Conservation (phyloP, 1,139 yeast genomes). For the Diutina ranongensis region DNA sequence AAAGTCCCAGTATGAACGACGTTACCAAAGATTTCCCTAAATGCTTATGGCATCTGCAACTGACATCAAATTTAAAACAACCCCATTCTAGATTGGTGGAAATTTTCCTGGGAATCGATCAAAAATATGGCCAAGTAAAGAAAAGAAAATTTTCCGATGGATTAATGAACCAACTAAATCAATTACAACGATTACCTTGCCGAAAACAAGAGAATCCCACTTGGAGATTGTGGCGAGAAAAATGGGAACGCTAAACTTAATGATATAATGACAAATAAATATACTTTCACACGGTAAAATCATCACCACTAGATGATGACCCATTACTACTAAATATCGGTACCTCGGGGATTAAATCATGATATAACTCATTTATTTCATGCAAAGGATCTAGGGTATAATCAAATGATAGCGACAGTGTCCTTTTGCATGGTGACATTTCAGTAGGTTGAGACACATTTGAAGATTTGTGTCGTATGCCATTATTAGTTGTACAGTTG, state of each 20-base stretch:
- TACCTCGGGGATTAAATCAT: too few relatives aligned
- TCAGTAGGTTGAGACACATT: too few relatives aligned
- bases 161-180: background rate
- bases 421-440: too few relatives aligned
- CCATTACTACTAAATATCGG: too few relatives aligned
- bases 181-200: slow-evolving; percentile 1
- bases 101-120: background rate
- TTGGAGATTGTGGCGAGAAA: background rate
- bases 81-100: background rate
- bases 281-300: background rate
- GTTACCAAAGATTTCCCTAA: background rate
- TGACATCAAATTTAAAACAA: background rate
- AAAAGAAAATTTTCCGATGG: background rate
- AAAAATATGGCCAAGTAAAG: background rate
- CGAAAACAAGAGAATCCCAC: background rate
- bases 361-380: too few relatives aligned
- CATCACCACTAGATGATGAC: too few relatives aligned
- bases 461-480: too few relatives aligned
- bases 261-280: background rate
- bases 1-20: slow-evolving; percentile 5
- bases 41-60: background rate
- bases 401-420: too few relatives aligned
- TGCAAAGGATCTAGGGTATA: too few relatives aligned
- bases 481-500: too few relatives aligned
- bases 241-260: background rate